Evolutionary conservation across 1,284 basidiomycete genomes (phyloP), one percentile per base, ranked within the genome.

Genomic region (Pholiota adiposa): DNA sequence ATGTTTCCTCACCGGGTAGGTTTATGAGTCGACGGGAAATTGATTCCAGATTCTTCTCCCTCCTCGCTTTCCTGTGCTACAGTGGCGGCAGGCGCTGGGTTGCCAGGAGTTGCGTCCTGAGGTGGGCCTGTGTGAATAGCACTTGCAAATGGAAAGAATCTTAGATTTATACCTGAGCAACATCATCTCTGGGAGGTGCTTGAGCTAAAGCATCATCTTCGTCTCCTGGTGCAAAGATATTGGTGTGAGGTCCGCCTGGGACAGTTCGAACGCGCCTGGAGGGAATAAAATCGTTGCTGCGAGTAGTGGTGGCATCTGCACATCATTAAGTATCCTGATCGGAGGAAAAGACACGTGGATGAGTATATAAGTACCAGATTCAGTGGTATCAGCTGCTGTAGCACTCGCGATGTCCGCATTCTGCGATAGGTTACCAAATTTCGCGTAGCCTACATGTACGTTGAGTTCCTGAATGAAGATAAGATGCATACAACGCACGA

Each of bases 221-320:
- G 31, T 77, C 75, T 33, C 73, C 74, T 51, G 69, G 59, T 7
- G 71, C 77, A 58, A 84, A 81, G 54, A 83, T 79, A 65, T 82
- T 75, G 19, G 76, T 78, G 60, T 78, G 80, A 34, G 73, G 69
- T 18, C 83, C 82, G 44, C 83, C 81, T 49, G 83, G 83, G 36
- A 72, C 77, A 16, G 79, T 75, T 49, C 83, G 77, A 11, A 84
- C 83, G 49, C 83, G 81, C 18, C 83, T 78, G 18, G 79, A 77
- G n/a, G 83, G 83, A 59, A 79, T 79, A 68, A 81, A 80, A 16
- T 63, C 74, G 41, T 69, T 66, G 1, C 65, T 56, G 11, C 57
- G 60, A 25, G 63, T 54, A 19, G 67, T 29, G 18, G 66, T 31
- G 49, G 49, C 36, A 50, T 48, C 51, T 61, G 4, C 18, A 29